Conservation (phyloP, 1,139 yeast genomes). For the Suhomyces ambrosiae region DNA sequence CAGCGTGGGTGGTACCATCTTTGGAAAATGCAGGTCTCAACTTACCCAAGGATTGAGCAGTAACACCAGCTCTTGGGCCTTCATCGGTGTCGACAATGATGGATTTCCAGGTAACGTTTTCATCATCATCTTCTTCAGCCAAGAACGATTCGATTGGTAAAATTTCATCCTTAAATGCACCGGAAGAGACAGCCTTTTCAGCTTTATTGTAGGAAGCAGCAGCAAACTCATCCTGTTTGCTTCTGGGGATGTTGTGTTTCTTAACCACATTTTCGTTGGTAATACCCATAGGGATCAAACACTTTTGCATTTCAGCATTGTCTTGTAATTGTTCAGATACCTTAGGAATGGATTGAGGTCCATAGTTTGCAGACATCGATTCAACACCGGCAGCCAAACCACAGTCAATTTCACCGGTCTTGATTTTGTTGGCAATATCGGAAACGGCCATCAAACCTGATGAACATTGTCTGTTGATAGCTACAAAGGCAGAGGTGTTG, state of each 20-base stretch:
- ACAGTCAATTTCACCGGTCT: constrained; percentile 82
- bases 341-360: constrained; percentile 67
- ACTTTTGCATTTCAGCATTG: constrained; percentile 54
- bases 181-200: constrained; percentile 66
- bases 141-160: constrained; percentile 66
- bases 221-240: constrained; percentile 83
- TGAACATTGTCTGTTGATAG: constrained; percentile 91
- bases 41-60: constrained; percentile 71
- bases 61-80: constrained; percentile 88
- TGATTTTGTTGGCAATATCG: constrained; percentile 86
- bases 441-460: constrained; percentile 90
- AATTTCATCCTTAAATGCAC: constrained; percentile 82
- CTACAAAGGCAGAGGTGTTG: constrained; percentile 68
- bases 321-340: constrained; percentile 54
- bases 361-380: constrained; percentile 85
- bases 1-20: constrained; percentile 88
- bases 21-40: constrained; percentile 85
- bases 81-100: constrained; percentile 73
- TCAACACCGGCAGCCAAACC: constrained; percentile 94
- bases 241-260: constrained; percentile 64
- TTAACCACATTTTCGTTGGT: constrained; percentile 78
- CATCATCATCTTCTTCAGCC: constrained; percentile 54
- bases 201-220: constrained; percentile 86
- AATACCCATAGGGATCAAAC: constrained; percentile 89
- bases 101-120: constrained; percentile 41